Evolutionary conservation across 768 basidiomycete genomes (phyloP), one percentile per base, ranked within the genome.

Genomic region (Leucosporidium yakuticum): DNA sequence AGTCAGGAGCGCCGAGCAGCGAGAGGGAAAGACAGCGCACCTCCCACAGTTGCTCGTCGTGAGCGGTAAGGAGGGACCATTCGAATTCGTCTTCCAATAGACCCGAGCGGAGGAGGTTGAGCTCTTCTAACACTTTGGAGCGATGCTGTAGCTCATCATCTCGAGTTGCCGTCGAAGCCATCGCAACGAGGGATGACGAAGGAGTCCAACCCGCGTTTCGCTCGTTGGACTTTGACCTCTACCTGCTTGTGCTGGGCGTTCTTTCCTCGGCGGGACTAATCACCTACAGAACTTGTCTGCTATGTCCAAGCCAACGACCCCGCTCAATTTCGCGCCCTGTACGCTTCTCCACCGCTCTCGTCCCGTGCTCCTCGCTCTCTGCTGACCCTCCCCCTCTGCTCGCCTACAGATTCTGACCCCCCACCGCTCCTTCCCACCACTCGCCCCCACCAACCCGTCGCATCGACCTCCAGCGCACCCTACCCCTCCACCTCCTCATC

Each of bases 301-400:
- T 12, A 44, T 44, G 39, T 44, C 39, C 39, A 44, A 44, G 39
- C 11, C 36, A 12, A 34, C 68, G 1, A 70, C 31, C 6, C 54
- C 65, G 1, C 63, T 71, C 55, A 71, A 71, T 53, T 71, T 71
- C n/a, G 69, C 69, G 0, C 69, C 69, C 8, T 71, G 69, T 67
- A 14, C 27, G 39, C 34, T 36, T 36, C 34, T 36, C 34, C 34
- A 6, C 12, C 34, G 34, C 34, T 36, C 34, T 36, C 34, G 62
- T 21, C 32, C 4, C 4, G 19, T 36, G 20, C 32, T 21, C 32
- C 63, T 0, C 63, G 60, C 4, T 67, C 54, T 66, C 9, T 7
- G 36, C 57, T 36, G 7, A 3, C 25, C 5, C 23, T 11, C 21
- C 57, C 39, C n/a, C 34, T 48, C 39, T 32, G 31, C 44, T 14